phyloP scores from a whole-genome alignment of 139 green algal species.

The Chlamydomonas schloesseri region DNA sequence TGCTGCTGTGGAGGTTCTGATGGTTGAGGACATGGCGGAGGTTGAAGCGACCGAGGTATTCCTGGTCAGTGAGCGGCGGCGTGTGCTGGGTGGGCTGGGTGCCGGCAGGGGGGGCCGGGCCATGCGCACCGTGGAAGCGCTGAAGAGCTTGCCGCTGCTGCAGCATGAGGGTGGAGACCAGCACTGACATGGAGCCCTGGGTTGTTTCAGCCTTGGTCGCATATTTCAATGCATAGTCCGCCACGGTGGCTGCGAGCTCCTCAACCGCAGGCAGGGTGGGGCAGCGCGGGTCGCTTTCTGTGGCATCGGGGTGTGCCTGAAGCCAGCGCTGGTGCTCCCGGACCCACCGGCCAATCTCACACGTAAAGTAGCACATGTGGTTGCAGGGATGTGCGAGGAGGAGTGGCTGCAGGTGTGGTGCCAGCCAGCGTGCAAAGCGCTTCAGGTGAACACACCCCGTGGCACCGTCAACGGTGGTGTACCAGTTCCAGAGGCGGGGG shows the following conservation, averaged over 20 bases:
- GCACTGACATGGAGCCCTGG: background rate
- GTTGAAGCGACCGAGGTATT: no score
- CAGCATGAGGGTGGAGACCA: no score
- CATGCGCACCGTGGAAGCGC: no score
- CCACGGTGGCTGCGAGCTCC: background rate
- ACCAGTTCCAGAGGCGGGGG: background rate
- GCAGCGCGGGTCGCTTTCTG: background rate
- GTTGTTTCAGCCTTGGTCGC: conserved; percentile 1
- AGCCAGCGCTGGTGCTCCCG: background rate
- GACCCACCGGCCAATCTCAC: background rate
- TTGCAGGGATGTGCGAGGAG: background rate
- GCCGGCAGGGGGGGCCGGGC: no score
- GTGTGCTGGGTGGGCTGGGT: no score
- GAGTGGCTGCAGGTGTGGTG: conserved; percentile 19
- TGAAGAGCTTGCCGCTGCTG: no score
- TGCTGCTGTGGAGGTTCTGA: no score
- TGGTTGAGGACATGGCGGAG: no score
- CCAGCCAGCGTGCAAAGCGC: conserved; percentile 6
- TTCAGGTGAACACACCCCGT: conserved; percentile 64
- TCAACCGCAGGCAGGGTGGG: background rate
- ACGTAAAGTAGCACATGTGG: background rate
- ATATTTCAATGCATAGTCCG: conserved; percentile 6
- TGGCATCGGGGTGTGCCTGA: background rate
- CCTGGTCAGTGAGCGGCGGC: no score
- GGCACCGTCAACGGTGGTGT: background rate